Conservation (phyloP, 164 flowering plant species). For the Macadamia integrifolia region DNA sequence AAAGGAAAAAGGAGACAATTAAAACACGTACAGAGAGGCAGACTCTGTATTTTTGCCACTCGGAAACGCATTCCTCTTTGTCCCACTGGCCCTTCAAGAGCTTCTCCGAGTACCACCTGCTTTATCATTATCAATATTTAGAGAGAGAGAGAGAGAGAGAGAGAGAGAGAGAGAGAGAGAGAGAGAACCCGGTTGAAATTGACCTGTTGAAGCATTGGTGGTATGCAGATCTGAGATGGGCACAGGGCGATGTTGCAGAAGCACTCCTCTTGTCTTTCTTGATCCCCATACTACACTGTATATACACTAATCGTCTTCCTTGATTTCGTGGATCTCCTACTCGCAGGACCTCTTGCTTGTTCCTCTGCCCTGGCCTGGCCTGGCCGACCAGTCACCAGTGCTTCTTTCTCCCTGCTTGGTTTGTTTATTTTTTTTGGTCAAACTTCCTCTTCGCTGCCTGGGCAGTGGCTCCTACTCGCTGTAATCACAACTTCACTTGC, state of each 20-base stretch:
- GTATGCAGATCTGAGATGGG: constrained; percentile 69
- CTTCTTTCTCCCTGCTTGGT: too few species aligned
- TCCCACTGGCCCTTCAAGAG: constrained; percentile 86
- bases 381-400: too few species aligned
- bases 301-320: too few species aligned
- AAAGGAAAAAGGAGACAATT: too few species aligned
- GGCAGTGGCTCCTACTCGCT: too few species aligned
- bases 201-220: constrained; percentile 82
- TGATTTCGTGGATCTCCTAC: too few species aligned
- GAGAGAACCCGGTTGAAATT: background rate
- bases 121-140: background rate
- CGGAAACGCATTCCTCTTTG: constrained; percentile 65
- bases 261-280: constrained; percentile 24
- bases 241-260: constrained; percentile 65
- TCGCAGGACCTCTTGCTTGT: too few species aligned
- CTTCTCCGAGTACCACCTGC: constrained; percentile 88
- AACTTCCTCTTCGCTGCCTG: too few species aligned
- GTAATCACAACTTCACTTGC: too few species aligned
- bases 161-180: background rate
- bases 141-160: background rate
- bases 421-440: too few species aligned
- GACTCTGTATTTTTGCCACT: constrained; percentile 81
- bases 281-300: constrained; percentile 19
- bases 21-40: constrained; percentile 56
- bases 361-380: too few species aligned